These are phyloP conservation scores for Suhomyces guaymorum DNA, from an alignment of 1,139 yeast species.

Conservation along the genomic window DNA sequence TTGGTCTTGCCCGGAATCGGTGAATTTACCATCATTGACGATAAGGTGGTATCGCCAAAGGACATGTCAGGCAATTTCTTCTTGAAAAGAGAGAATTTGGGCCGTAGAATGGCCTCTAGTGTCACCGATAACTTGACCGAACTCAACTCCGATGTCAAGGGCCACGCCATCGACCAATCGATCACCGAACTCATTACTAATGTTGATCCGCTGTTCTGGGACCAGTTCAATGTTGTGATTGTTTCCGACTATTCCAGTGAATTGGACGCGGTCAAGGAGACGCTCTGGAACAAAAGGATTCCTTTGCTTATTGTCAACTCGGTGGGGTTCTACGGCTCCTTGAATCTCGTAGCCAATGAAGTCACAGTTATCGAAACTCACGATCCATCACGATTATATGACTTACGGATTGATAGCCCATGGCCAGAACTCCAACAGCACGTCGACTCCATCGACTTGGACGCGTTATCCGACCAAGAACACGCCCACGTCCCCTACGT, in stretches of 20 bases:
- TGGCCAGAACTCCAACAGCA: constrained; percentile 70
- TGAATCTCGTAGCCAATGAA: constrained; percentile 53
- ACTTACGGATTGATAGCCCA: constrained; percentile 68
- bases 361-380: constrained; percentile 77
- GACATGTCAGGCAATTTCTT: constrained; percentile 67
- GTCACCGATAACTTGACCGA: constrained; percentile 48
- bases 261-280: constrained; percentile 31
- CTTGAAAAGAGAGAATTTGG: constrained; percentile 48
- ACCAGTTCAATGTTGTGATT: constrained; percentile 53
- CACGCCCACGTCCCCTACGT: constrained; percentile 76
- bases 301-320: constrained; percentile 57
- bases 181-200: constrained; percentile 21
- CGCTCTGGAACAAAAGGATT: constrained; percentile 46
- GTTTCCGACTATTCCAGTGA: constrained; percentile 35
- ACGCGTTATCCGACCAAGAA: constrained; percentile 47
- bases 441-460: constrained; percentile 53
- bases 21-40: constrained; percentile 59
- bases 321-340: constrained; percentile 68
- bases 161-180: constrained; percentile 30
- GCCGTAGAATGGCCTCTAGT: constrained; percentile 40
- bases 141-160: constrained; percentile 61
- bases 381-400: constrained; percentile 60
- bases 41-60: constrained; percentile 34
- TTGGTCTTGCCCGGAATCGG: constrained; percentile 82
- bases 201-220: constrained; percentile 42